These are phyloP conservation scores for Begonia fuchsioides DNA, from an alignment of 306 rosid species.

Conservation along the genomic window DNA sequence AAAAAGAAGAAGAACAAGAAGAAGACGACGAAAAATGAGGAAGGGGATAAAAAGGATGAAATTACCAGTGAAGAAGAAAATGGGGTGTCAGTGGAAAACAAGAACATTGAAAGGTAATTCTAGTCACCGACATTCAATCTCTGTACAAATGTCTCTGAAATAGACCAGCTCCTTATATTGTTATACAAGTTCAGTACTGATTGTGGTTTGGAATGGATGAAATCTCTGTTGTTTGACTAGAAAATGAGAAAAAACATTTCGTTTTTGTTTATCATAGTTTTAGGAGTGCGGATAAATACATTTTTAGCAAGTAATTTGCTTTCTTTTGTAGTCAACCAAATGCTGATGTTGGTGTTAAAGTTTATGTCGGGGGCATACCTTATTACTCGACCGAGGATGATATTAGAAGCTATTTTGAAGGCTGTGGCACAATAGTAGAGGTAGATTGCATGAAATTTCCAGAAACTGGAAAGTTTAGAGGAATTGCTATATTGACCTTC, in stretches of 20 bases:
- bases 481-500: constrained; percentile 74
- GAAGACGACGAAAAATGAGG: constrained; percentile 15
- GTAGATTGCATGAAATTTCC: constrained; percentile 85
- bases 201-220: too few species aligned
- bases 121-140: neutral
- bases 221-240: too few species aligned
- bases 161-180: too few species aligned
- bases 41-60: constrained; percentile 16
- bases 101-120: constrained; percentile 32
- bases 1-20: constrained; percentile 21
- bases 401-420: constrained; percentile 70
- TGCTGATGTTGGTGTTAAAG: constrained; percentile 39
- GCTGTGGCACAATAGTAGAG: constrained; percentile 79
- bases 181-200: too few species aligned
- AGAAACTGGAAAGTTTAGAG: constrained; percentile 87
- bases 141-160: too few species aligned
- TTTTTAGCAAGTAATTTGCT: neutral
- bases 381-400: constrained; percentile 89
- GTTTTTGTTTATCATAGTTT: neutral
- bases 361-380: constrained; percentile 93
- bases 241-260: neutral
- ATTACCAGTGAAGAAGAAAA: constrained; percentile 15
- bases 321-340: constrained; percentile 26
- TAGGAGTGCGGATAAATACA: neutral
- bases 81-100: constrained; percentile 17